Evolutionary conservation across 768 basidiomycete species (phyloP).

Genomic region (Leccinum variicolor): DNA sequence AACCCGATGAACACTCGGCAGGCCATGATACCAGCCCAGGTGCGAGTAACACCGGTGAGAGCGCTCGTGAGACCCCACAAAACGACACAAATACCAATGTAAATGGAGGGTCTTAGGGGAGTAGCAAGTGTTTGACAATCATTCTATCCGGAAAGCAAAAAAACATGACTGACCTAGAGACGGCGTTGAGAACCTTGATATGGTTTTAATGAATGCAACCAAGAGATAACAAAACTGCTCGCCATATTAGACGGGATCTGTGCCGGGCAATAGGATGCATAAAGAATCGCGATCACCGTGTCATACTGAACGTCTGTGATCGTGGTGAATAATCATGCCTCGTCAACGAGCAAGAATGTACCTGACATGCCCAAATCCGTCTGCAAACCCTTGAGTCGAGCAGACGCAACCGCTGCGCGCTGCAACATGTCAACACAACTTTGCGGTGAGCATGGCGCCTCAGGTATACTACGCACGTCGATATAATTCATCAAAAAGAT

Average conservation of each 20-base stretch:
- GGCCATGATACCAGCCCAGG: background rate
- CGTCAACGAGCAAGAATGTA: constrained; percentile 9
- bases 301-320: constrained; percentile 53
- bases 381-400: constrained; percentile 49
- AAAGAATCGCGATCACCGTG: constrained; percentile 52
- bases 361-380: constrained; percentile 46
- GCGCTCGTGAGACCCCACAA: background rate
- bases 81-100: background rate
- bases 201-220: background rate
- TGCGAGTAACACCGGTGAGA: background rate
- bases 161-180: constrained; percentile 39
- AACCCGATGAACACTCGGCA: background rate
- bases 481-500: constrained; percentile 71
- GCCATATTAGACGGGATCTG: constrained; percentile 36
- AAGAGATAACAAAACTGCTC: background rate
- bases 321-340: background rate
- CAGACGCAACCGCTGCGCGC: constrained; percentile 49
- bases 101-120: constrained; percentile 46
- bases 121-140: background rate
- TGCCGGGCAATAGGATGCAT: constrained; percentile 59
- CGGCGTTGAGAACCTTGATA: constrained; percentile 49
- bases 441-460: background rate
- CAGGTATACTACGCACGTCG: constrained; percentile 40
- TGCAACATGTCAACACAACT: constrained; percentile 13
- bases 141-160: background rate